Conservation (phyloP, 805 yeast species). For the Millerago galiae region DNA sequence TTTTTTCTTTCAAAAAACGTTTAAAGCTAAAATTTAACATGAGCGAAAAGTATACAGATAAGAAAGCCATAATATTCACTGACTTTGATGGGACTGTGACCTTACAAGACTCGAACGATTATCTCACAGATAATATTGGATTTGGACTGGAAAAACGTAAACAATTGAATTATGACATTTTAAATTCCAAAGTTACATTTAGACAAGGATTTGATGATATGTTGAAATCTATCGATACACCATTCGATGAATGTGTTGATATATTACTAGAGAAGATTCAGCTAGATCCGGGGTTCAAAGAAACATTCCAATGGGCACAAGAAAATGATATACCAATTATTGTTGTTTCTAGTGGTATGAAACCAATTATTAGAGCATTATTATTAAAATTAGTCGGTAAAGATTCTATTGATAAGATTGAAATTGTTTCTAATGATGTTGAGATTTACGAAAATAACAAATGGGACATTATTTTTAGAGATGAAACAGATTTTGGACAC, state of each 20-base stretch:
- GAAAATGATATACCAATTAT: slow-evolving; percentile 71
- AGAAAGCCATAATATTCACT: slow-evolving; percentile 80
- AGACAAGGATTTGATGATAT: slow-evolving; percentile 80
- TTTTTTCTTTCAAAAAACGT: not conserved
- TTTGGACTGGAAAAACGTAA: slow-evolving; percentile 68
- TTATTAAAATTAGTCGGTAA: slow-evolving; percentile 69
- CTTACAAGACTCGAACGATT: slow-evolving; percentile 90
- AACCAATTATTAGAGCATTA: slow-evolving; percentile 79
- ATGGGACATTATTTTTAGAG: slow-evolving; percentile 85
- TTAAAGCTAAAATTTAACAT: slow-evolving; percentile 14
- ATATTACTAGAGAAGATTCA: slow-evolving; percentile 55
- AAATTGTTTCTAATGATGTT: slow-evolving; percentile 79
- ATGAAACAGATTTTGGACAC: slow-evolving; percentile 87
- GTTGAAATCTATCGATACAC: slow-evolving; percentile 72
- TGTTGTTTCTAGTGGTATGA: slow-evolving; percentile 91
- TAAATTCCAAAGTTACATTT: slow-evolving; percentile 61
- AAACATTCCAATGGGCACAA: slow-evolving; percentile 74
- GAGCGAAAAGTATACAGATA: slow-evolving; percentile 20
- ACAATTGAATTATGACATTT: slow-evolving; percentile 63
- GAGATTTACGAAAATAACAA: slow-evolving; percentile 44
- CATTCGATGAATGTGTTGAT: slow-evolving; percentile 79
- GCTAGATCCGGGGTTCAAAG: slow-evolving; percentile 87
- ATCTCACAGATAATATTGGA: slow-evolving; percentile 81
- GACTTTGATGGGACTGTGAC: slow-evolving; percentile 99
- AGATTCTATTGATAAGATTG: slow-evolving; percentile 63